These are phyloP conservation scores for Sporobolomyces pararoseus DNA, from an alignment of 768 basidiomycete genomes.

Conservation along the genomic window DNA sequence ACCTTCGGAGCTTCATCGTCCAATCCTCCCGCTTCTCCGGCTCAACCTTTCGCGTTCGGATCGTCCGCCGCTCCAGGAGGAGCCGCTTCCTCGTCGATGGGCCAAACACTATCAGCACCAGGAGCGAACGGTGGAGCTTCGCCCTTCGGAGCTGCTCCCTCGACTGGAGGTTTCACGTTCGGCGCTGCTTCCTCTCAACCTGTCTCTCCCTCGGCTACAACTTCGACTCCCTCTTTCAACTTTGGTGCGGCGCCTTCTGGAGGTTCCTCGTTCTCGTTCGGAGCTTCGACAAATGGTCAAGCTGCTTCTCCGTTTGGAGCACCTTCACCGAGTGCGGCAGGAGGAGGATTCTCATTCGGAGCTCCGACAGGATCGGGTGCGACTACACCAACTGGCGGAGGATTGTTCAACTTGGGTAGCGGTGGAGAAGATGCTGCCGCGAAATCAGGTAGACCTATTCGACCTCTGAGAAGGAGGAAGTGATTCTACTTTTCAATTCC, in stretches of 20 bases:
- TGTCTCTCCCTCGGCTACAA: not conserved
- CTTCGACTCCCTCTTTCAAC: conserved; percentile 11
- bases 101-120: conserved; percentile 14
- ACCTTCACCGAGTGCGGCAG: not conserved
- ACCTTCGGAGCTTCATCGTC: conserved; percentile 9
- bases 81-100: conserved; percentile 4
- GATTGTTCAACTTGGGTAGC: conserved; percentile 29
- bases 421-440: conserved; percentile 18
- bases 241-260: conserved; percentile 14
- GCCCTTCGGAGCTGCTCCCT: conserved; percentile 10
- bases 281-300: not conserved
- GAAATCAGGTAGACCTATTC: conserved; percentile 10
- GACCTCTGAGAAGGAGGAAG: conserved; percentile 3
- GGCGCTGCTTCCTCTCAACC: not conserved
- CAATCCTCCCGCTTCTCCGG: conserved; percentile 8
- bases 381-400: conserved; percentile 5
- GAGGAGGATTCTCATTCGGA: conserved; percentile 19
- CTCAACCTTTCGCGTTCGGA: conserved; percentile 22
- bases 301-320: not conserved
- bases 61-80: not conserved
- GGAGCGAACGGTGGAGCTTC: not conserved
- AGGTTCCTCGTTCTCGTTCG: conserved; percentile 16
- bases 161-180: conserved; percentile 8
- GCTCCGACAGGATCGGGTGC: conserved; percentile 11
- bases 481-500: not conserved